Evolutionary conservation across 2,329 filamentous ascomycete species (phyloP).

Genomic region (Stachybotrys chlorohalonatus): DNA sequence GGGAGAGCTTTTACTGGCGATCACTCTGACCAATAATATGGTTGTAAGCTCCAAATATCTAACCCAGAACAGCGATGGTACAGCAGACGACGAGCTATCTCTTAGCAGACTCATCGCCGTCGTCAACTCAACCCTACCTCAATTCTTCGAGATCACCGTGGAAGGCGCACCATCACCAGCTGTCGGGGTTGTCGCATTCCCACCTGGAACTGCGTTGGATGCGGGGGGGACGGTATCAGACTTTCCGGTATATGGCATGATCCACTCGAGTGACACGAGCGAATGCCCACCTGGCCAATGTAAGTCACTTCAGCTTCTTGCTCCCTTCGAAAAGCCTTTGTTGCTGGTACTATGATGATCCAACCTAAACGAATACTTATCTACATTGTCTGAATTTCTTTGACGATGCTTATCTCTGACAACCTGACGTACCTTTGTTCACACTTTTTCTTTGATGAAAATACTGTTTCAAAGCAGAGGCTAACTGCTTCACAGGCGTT

Average conservation of each 20-base stretch:
- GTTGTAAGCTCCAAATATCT: conserved; percentile 45
- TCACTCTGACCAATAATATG: conserved; percentile 49
- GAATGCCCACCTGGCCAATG: conserved; percentile 85
- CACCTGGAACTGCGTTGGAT: conserved; percentile 36
- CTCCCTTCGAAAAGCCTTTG: conserved; percentile 3
- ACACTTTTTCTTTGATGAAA: not conserved
- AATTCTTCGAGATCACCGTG: conserved; percentile 59
- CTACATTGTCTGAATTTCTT: conserved; percentile 98
- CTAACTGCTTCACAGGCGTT: conserved; percentile 14
- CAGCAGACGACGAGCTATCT: conserved; percentile 15
- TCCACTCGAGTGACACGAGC: conserved; percentile 84
- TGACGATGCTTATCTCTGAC: conserved; percentile 86
- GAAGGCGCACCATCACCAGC: conserved; percentile 72
- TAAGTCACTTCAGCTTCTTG: conserved; percentile 47
- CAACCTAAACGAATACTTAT: conserved; percentile 82
- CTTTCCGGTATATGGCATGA: conserved; percentile 49
- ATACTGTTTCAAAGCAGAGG: not conserved
- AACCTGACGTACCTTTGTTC: conserved; percentile 60
- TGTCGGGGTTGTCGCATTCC: conserved; percentile 61
- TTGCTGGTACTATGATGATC: conserved; percentile 67
- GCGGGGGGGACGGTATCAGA: conserved; percentile 22
- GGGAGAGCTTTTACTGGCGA: conserved; percentile 21
- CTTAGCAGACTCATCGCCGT: conserved; percentile 59
- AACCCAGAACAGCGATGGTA: conserved; percentile 32
- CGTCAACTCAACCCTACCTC: conserved; percentile 53